phyloP scores from a whole-genome alignment of 371 early-diverging fungal genomes.

The Mucor irregularis region DNA sequence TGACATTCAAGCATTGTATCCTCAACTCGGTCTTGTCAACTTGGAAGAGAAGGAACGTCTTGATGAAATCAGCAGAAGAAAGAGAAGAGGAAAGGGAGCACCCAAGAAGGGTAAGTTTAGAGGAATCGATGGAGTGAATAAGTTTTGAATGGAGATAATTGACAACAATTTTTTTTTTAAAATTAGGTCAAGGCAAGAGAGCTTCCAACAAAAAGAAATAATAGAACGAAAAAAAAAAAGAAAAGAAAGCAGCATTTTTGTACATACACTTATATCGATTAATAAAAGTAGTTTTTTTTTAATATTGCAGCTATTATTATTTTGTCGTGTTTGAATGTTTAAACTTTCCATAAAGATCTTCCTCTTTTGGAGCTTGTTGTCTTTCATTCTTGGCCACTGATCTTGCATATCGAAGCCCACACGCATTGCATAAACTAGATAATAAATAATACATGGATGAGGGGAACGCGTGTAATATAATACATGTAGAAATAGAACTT shows the following conservation, averaged over 20 bases:
- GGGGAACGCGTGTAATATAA: background rate
- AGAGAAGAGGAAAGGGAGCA: slow-evolving; percentile 80
- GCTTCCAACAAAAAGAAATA: slow-evolving; percentile 65
- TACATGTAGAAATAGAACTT: slow-evolving; percentile 18
- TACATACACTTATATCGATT: background rate
- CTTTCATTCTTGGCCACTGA: slow-evolving; percentile 54
- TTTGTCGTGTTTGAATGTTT: background rate
- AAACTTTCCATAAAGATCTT: background rate
- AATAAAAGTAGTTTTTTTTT: background rate
- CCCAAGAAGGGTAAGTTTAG: slow-evolving; percentile 78
- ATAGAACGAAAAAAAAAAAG: slow-evolving; percentile 7
- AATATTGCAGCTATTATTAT: background rate
- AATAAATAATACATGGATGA: background rate
- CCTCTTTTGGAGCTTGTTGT: slow-evolving; percentile 5
- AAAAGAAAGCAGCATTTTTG: slow-evolving; percentile 2
- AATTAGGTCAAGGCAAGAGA: slow-evolving; percentile 62
- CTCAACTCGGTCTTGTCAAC: slow-evolving; percentile 63
- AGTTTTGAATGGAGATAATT: no score
- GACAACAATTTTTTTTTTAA: background rate
- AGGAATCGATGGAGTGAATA: background rate
- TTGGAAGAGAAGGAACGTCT: slow-evolving; percentile 68
- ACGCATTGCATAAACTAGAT: slow-evolving; percentile 74
- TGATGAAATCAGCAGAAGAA: slow-evolving; percentile 68
- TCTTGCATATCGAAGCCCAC: slow-evolving; percentile 76
- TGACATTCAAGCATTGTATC: slow-evolving; percentile 60